Percentiles rank a stretch among this genome's conserved stretches.
Conservation (phyloP, 306 rosid genomes). For the Carpinus viminea region DNA sequence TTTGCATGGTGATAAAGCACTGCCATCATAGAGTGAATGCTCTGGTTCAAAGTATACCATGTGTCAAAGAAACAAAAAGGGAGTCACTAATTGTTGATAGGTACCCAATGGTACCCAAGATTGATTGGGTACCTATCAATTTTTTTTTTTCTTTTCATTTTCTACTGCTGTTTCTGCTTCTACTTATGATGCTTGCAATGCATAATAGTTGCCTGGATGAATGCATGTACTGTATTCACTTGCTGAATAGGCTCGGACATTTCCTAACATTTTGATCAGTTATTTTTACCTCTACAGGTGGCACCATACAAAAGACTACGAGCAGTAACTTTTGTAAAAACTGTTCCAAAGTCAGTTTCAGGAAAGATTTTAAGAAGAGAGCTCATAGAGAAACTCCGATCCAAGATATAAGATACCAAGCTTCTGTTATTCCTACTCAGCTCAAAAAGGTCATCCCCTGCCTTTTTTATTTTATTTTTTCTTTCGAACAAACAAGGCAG, state of each 20-base stretch:
- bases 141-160: no score
- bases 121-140: no score
- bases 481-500: no score
- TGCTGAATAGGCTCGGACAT: background rate
- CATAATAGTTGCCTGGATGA: background rate
- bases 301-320: slow-evolving; percentile 56
- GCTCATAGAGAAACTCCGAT: slow-evolving; percentile 26
- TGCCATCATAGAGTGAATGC: background rate
- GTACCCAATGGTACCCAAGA: no score
- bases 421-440: background rate
- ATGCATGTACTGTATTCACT: background rate
- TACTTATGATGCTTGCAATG: background rate
- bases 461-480: no score
- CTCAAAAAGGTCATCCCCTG: no score
- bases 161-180: background rate
- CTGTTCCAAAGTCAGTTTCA: slow-evolving; percentile 41
- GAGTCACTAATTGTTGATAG: no score
- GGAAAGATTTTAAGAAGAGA: slow-evolving; percentile 53
- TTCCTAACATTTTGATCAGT: background rate
- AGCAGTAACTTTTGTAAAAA: slow-evolving; percentile 39
- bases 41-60: background rate
- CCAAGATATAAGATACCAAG: slow-evolving; percentile 23
- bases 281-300: slow-evolving; percentile 33
- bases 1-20: background rate
- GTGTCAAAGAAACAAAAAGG: no score